A percentile compares a stretch with the other conserved stretches of the same genome.
phyloP scores from a whole-genome alignment of 1,284 basidiomycete species.

The Xerocomus minutiporus region DNA sequence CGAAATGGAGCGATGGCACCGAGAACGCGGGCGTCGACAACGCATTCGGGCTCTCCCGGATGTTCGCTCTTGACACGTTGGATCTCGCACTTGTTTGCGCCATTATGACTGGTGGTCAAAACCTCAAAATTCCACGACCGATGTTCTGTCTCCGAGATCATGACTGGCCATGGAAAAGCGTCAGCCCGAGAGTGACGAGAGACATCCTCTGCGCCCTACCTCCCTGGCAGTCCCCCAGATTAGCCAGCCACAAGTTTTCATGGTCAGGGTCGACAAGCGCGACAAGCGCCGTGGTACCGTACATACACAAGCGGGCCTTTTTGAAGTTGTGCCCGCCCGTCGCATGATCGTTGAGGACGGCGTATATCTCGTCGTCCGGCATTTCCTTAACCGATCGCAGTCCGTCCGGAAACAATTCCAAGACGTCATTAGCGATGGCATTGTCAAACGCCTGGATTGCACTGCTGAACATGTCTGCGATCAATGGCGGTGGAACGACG shows the following conservation, averaged over 20 bases:
- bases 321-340: constrained; percentile 55
- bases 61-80: constrained; percentile 56
- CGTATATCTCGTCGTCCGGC: constrained; percentile 50
- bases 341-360: constrained; percentile 59
- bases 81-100: constrained; percentile 54
- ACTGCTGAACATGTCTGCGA: constrained; percentile 51
- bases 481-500: constrained; percentile 40
- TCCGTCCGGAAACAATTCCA: constrained; percentile 57
- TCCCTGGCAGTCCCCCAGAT: constrained; percentile 69
- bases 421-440: constrained; percentile 60
- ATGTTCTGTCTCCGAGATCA: constrained; percentile 44
- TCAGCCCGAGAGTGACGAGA: constrained; percentile 4
- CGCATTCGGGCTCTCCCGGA: constrained; percentile 58
- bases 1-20: constrained; percentile 68
- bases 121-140: constrained; percentile 51
- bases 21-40: constrained; percentile 58
- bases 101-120: constrained; percentile 61
- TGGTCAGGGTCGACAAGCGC: constrained; percentile 62
- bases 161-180: constrained; percentile 34
- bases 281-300: constrained; percentile 67
- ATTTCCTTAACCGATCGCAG: constrained; percentile 44
- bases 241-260: constrained; percentile 66
- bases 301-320: constrained; percentile 64
- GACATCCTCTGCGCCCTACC: constrained; percentile 36
- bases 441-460: constrained; percentile 61